Conservation (phyloP, 306 rosid genomes). For the Macrotyloma uniflorum region DNA sequence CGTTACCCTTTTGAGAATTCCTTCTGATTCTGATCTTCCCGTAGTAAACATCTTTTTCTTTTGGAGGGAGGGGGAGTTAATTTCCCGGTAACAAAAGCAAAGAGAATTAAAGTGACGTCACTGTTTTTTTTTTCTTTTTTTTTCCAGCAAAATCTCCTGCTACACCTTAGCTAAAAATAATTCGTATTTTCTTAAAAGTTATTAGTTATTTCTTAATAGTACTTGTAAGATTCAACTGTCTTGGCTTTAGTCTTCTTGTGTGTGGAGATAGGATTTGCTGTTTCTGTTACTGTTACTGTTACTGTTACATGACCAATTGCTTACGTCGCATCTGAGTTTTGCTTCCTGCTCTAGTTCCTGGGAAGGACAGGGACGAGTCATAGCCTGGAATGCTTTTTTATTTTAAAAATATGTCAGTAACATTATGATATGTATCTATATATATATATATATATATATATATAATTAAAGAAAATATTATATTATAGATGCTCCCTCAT, state of each 20-base stretch:
- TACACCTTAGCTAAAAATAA: not conserved
- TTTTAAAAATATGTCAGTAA: slow-evolving; percentile 1
- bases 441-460: too few species aligned
- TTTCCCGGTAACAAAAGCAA: slow-evolving; percentile 19
- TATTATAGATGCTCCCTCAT: not conserved
- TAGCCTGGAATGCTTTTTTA: slow-evolving; percentile 15
- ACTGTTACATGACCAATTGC: not conserved
- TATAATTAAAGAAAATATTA: not conserved
- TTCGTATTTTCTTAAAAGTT: not conserved
- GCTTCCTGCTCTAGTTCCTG: slow-evolving; percentile 38
- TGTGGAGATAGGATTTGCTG: not conserved
- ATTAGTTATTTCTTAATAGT: not conserved
- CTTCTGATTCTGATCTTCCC: not conserved
- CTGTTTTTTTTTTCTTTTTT: not conserved
- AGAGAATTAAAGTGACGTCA: slow-evolving; percentile 34
- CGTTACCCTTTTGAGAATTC: not conserved
- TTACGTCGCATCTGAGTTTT: slow-evolving; percentile 34
- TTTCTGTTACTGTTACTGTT: not conserved
- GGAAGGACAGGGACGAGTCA: slow-evolving; percentile 45
- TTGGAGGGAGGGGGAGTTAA: slow-evolving; percentile 3
- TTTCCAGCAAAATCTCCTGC: not conserved
- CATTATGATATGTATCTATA: too few species aligned
- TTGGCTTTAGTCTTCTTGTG: not conserved
- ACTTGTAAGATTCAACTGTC: not conserved
- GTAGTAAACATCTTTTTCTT: not conserved